Conservation (phyloP, 345 rosid species). For the Hirschfeldia incana region DNA sequence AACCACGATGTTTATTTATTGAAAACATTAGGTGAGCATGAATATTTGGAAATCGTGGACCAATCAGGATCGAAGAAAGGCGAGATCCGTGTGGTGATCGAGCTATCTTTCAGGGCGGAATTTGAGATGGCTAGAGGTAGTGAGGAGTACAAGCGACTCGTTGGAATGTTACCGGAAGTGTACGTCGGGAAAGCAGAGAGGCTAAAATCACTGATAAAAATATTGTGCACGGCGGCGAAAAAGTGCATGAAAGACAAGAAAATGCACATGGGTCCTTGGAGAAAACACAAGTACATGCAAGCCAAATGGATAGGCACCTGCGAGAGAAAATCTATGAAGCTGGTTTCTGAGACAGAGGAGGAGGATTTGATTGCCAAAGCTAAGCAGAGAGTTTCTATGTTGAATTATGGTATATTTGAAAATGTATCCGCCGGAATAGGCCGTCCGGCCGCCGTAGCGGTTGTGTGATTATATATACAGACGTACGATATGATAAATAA, state of each 20-base stretch:
- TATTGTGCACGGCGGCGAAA: slow-evolving; percentile 68
- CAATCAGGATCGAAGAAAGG: slow-evolving; percentile 49
- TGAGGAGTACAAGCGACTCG: slow-evolving; percentile 61
- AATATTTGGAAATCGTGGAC: slow-evolving; percentile 64
- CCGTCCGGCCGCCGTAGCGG: slow-evolving; percentile 31
- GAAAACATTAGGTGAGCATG: slow-evolving; percentile 62
- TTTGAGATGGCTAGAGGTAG: slow-evolving; percentile 79
- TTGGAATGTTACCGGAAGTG: slow-evolving; percentile 56
- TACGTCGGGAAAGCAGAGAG: slow-evolving; percentile 81
- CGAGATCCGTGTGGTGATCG: slow-evolving; percentile 65
- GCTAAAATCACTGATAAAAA: slow-evolving; percentile 59
- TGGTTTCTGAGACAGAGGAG: slow-evolving; percentile 9
- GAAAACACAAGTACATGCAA: slow-evolving; percentile 87
- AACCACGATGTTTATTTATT: not conserved
- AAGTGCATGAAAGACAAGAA: slow-evolving; percentile 83
- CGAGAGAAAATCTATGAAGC: slow-evolving; percentile 34
- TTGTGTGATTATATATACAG: slow-evolving; percentile 18
- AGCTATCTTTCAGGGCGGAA: slow-evolving; percentile 70
- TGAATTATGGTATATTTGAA: slow-evolving; percentile 30
- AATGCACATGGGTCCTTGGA: slow-evolving; percentile 95
- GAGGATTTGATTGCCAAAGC: slow-evolving; percentile 7
- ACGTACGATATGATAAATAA: slow-evolving; percentile 1
- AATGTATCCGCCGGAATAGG: slow-evolving; percentile 21
- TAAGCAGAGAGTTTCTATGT: slow-evolving; percentile 37
- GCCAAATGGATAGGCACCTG: slow-evolving; percentile 80